phyloP scores from a whole-genome alignment of 192 early-diverging fungal genomes.

The Spizellomyces punctatus region DNA sequence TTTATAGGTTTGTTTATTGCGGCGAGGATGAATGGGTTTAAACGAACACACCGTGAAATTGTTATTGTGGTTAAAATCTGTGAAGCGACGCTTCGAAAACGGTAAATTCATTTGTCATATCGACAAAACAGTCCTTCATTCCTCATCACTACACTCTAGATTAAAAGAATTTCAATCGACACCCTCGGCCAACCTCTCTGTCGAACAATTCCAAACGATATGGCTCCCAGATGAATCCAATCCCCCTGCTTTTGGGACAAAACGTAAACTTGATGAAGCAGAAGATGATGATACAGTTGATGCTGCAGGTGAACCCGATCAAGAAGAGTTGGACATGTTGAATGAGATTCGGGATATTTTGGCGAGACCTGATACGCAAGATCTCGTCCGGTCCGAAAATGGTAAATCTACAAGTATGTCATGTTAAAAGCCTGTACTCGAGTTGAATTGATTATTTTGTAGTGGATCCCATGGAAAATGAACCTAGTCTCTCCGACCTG shows the following conservation, averaged over 20 bases:
- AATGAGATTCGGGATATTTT: slow-evolving; percentile 1
- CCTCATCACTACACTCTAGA: slow-evolving; percentile 2
- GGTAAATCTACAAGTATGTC: slow-evolving; percentile 1
- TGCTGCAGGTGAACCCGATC: slow-evolving; percentile 33
- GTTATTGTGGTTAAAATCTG: slow-evolving; percentile 89
- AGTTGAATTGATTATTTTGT: too few relatives aligned
- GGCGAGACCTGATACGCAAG: slow-evolving; percentile 1
- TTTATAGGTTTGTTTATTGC: slow-evolving; percentile 72
- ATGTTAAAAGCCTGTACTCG: too few relatives aligned
- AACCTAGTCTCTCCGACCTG: slow-evolving; percentile 42
- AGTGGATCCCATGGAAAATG: slow-evolving; percentile 9
- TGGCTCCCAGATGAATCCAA: slow-evolving; percentile 83
- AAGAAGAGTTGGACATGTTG: slow-evolving; percentile 14
- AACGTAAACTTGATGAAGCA: slow-evolving; percentile 27
- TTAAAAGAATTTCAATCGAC: slow-evolving; percentile 82
- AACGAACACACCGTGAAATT: slow-evolving; percentile 80
- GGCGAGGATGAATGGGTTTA: slow-evolving; percentile 88
- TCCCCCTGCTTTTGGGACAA: slow-evolving; percentile 75
- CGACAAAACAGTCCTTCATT: neutral
- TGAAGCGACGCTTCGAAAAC: slow-evolving; percentile 77
- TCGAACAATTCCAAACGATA: slow-evolving; percentile 77
- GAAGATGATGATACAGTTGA: slow-evolving; percentile 37
- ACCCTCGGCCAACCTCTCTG: slow-evolving; percentile 73
- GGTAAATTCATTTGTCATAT: slow-evolving; percentile 49
- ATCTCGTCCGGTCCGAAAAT: neutral